A percentile compares a stretch with the other conserved stretches of the same genome.
These are phyloP conservation scores for Thymus mandschuricus DNA, from an alignment of 257 asterid genomes.

Conservation along the genomic window DNA sequence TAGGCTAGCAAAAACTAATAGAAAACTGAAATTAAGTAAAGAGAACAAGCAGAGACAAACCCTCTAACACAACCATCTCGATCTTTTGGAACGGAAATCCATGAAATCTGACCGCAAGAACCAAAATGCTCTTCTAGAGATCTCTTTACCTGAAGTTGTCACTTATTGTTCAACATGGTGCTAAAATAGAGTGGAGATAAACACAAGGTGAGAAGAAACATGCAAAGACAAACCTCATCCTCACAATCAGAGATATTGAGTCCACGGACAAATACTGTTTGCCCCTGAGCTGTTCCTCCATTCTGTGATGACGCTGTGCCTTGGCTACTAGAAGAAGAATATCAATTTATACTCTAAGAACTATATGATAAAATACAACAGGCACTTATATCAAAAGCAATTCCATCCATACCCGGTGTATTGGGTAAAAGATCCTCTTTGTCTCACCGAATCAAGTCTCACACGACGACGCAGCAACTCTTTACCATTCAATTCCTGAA, in stretches of 20 bases:
- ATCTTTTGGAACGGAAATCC: constrained; percentile 61
- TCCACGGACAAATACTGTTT: constrained; percentile 70
- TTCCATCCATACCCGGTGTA: constrained; percentile 52
- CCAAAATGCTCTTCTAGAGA: constrained; percentile 68
- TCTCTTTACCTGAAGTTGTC: constrained; percentile 55
- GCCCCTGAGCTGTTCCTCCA: constrained; percentile 45
- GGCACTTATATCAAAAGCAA: background rate
- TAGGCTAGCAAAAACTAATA: background rate
- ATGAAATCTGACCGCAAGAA: constrained; percentile 73
- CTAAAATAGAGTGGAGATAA: background rate
- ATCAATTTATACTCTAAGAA: background rate
- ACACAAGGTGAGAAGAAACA: constrained; percentile 2
- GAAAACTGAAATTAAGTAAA: background rate
- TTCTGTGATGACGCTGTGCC: constrained; percentile 52
- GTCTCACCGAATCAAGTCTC: constrained; percentile 67
- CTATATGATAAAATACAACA: background rate
- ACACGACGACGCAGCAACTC: constrained; percentile 68
- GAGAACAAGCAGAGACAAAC: constrained; percentile 36
- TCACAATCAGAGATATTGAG: constrained; percentile 53
- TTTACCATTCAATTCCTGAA: constrained; percentile 59
- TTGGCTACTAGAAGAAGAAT: constrained; percentile 37
- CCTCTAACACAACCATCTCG: constrained; percentile 70
- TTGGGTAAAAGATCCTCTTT: constrained; percentile 65
- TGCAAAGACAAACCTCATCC: constrained; percentile 48
- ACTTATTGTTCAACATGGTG: background rate